phyloP scores from a whole-genome alignment of 331 rosid genomes.

The Spiraea crenata region DNA sequence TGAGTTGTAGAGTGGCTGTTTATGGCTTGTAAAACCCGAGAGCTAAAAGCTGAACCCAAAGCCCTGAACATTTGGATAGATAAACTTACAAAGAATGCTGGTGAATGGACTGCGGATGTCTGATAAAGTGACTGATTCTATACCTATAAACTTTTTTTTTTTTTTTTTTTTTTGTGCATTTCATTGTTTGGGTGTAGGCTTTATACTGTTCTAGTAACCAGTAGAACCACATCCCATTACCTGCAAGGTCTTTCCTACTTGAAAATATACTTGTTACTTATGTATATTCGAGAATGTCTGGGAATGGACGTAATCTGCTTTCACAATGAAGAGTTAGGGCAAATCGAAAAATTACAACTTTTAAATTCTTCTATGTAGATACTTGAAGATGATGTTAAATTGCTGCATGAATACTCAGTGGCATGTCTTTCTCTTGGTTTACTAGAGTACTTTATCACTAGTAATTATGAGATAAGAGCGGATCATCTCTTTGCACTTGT shows the following conservation, averaged over 20 bases:
- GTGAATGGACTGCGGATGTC: too few relatives aligned
- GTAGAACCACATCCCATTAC: not conserved
- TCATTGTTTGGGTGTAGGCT: too few relatives aligned
- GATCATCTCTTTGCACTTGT: conserved; percentile 1
- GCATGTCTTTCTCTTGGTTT: not conserved
- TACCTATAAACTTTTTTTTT: too few relatives aligned
- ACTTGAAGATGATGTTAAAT: not conserved
- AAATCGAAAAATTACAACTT: not conserved
- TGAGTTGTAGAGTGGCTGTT: too few relatives aligned
- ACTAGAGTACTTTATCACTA: not conserved
- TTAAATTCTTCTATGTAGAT: not conserved
- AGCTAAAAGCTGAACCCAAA: too few relatives aligned
- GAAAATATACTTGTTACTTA: not conserved
- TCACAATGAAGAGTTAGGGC: not conserved
- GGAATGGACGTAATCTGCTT: not conserved
- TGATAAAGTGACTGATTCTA: too few relatives aligned
- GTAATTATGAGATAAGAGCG: not conserved
- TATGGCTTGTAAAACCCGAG: too few relatives aligned
- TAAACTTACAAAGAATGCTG: too few relatives aligned
- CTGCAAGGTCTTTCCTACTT: not conserved
- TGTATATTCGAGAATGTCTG: conserved; percentile 4
- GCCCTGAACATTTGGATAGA: too few relatives aligned
- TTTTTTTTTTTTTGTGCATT: too few relatives aligned
- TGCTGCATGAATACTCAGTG: not conserved
- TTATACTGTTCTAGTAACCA: too few relatives aligned